Percentiles rank a stretch among this genome's conserved stretches.
Conservation (phyloP, 176 grass and related monocot species). For the Cenchrus purpureus region DNA sequence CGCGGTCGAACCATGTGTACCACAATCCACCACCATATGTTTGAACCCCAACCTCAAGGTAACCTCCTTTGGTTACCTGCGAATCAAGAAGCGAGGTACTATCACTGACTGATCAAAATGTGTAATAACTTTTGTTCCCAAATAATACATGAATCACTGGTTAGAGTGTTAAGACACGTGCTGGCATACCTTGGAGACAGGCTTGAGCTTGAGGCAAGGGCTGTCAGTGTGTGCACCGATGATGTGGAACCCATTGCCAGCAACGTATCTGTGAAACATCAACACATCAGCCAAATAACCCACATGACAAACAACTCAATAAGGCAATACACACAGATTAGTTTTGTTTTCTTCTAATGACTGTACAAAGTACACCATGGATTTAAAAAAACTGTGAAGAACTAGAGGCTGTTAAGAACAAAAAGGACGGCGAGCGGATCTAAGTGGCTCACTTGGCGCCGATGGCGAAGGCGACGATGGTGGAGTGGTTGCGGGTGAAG, state of each 20-base stretch:
- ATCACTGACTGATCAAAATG: constrained; percentile 18
- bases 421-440: constrained; percentile 9
- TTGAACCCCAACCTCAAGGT: constrained; percentile 88
- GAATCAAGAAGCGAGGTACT: constrained; percentile 9
- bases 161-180: neutral
- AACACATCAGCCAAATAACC: constrained; percentile 30
- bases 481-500: constrained; percentile 95
- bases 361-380: neutral
- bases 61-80: constrained; percentile 89
- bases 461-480: constrained; percentile 85
- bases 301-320: constrained; percentile 26
- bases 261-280: constrained; percentile 62
- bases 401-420: neutral
- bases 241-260: constrained; percentile 91
- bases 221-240: constrained; percentile 93
- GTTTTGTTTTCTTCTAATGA: neutral
- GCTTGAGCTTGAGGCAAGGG: constrained; percentile 95
- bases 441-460: constrained; percentile 68
- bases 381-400: neutral
- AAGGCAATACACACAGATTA: neutral
- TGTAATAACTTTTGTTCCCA: neutral
- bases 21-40: constrained; percentile 95
- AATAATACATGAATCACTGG: neutral
- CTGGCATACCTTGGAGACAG: constrained; percentile 70
- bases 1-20: constrained; percentile 99